Evolutionary conservation across 1,284 basidiomycete species (phyloP), one percentile per base, ranked within the genome.

Genomic region (Xerocomus minutiporus): DNA sequence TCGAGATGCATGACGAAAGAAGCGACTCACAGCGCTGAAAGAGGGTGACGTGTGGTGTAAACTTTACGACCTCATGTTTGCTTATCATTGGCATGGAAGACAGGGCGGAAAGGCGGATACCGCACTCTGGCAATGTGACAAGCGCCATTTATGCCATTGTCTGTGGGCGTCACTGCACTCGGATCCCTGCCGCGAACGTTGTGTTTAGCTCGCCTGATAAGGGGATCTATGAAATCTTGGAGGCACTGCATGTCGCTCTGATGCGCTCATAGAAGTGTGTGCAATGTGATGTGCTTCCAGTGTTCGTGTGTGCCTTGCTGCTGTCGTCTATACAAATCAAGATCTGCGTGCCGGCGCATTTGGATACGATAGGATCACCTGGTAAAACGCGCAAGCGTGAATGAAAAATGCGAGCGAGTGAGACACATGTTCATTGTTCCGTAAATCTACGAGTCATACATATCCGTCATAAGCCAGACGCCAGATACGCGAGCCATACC

Each of bases 371-470:
- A 12, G 13, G 11, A 15, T 15, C 34, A 32, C 12, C 34, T 5
- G 8, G 31, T 31, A 31, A 26, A 26, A 34, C 35, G 7, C 15
- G 12, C 39, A 4, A 32, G 5, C 0, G 29, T 20, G 17, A 34
- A 13, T 15, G 48, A 57, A 7, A 34, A 57, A 1, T 17, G 35
- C 6, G 7, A 38, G 2, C 3, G 5, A 15, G 4, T 9, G 29
- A 52, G 23, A 41, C 20, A 20, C 5, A 34, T 59, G 25, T 15
- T 13, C 12, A 57, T 57, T 59, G 17, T 45, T 38, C 39, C 17
- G 31, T 4, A 20, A 38, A 35, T 26, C 26, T 25, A n/a, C 12
- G 4, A 9, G 45, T 35, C 32, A 51, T 52, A 63, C 32, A 48
- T 40, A 39, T 44, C 38, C 45, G n/a, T 48, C 5, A 46, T 15